phyloP scores from a whole-genome alignment of 78 protist species.

The Anaeramoeba flamelloides region DNA sequence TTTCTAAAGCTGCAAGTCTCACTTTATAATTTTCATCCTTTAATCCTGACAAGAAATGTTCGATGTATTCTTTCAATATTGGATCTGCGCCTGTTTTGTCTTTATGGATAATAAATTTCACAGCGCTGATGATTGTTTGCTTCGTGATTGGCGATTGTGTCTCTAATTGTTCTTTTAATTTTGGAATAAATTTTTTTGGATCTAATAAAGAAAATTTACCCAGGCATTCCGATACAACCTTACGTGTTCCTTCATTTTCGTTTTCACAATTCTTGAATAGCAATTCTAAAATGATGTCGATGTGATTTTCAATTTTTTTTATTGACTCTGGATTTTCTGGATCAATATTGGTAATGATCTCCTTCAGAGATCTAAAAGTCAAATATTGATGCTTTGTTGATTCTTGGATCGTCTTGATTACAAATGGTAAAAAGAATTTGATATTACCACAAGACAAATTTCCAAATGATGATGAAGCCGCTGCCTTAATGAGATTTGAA shows the following conservation, averaged over 20 bases:
- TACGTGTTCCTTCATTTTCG: constrained; percentile 76
- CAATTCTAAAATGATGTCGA: constrained; percentile 22
- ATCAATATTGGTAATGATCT: constrained; percentile 22
- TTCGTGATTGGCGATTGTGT: not conserved
- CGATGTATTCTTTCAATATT: constrained; percentile 11
- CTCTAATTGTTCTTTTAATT: constrained; percentile 6
- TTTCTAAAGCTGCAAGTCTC: constrained; percentile 49
- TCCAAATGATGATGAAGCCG: constrained; percentile 47
- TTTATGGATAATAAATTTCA: constrained; percentile 54
- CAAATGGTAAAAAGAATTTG: too few species aligned
- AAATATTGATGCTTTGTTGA: constrained; percentile 60
- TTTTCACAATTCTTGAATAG: constrained; percentile 38
- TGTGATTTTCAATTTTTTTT: constrained; percentile 10
- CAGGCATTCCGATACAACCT: constrained; percentile 70
- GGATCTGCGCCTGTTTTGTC: constrained; percentile 26
- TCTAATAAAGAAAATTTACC: constrained; percentile 54
- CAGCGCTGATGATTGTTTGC: constrained; percentile 39
- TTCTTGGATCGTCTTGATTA: too few species aligned
- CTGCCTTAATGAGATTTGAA: constrained; percentile 58
- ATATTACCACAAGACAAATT: constrained; percentile 4
- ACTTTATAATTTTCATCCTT: constrained; percentile 46
- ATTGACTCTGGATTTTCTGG: too few species aligned
- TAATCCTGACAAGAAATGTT: constrained; percentile 27
- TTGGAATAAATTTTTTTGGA: constrained; percentile 38
- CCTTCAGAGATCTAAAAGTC: constrained; percentile 57